These are phyloP conservation scores for Eutypa lata DNA, from an alignment of 2,329 filamentous ascomycete species.

Conservation along the genomic window DNA sequence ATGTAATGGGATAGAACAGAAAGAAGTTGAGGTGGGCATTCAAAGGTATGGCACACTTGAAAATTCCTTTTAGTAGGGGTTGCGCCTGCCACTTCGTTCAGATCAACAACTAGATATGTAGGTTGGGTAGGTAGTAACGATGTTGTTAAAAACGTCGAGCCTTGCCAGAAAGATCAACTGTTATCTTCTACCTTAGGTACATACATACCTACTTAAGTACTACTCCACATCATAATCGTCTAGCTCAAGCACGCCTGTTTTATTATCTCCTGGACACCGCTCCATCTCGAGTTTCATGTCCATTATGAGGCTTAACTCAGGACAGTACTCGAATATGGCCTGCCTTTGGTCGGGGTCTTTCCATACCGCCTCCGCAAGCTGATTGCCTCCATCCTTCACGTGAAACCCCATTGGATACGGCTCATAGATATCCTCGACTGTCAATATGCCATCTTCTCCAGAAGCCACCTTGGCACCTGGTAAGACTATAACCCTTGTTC, in stretches of 20 bases:
- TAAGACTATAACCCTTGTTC: slow-evolving; percentile 43
- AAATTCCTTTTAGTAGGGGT: no score
- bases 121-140: no score
- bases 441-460: slow-evolving; percentile 37
- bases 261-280: slow-evolving; percentile 37
- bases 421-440: slow-evolving; percentile 48
- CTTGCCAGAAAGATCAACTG: no score
- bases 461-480: slow-evolving; percentile 47
- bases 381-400: slow-evolving; percentile 39
- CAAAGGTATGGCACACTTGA: no score
- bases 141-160: no score
- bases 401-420: slow-evolving; percentile 55
- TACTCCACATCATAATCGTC: no score
- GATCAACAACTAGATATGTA: no score
- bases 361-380: slow-evolving; percentile 45
- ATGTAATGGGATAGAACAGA: no score
- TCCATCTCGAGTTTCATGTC: slow-evolving; percentile 54
- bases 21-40: no score
- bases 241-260: neutral
- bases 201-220: no score
- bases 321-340: slow-evolving; percentile 53
- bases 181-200: no score
- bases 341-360: slow-evolving; percentile 39
- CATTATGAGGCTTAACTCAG: slow-evolving; percentile 53
- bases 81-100: no score